Base-by-base conservation (phyloP, 768 basidiomycete genomes). In the Cytidiella melzeri region DNA sequence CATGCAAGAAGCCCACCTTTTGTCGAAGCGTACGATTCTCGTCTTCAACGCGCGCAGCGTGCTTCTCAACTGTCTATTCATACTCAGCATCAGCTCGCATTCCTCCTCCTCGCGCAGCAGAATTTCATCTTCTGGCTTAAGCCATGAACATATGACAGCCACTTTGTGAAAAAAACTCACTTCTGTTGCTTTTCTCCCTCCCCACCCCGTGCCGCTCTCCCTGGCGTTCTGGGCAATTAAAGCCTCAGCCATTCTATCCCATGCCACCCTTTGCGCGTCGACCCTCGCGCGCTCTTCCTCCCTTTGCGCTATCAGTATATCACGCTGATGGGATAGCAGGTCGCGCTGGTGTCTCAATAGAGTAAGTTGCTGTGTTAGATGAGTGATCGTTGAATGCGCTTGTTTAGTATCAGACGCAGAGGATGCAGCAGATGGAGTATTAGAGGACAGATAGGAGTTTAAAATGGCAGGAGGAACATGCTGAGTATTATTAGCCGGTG, bases 191-290 rank as follows among this genome's bases (percentile, higher is more conserved):
- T n/a, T n/a, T n/a, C 43, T 50, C 49, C 23, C 39, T 43, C 1
- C 30, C 30, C 2, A 15, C 15, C 6, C 59, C 55, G 18, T 44
- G 65, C 75, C 50, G 70, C 73, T 42, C 73, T 68, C 44, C 76
- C n/a, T n/a, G n/a, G n/a, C n/a, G n/a, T n/a, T 64, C 34, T 65
- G 76, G 1, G 71, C 61, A 49, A 87, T 70, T 27, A 88, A 68
- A 12, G 83, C 85, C 56, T 87, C 86, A 2, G 83, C 76, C 55
- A 75, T 79, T 48, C 86, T 69, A 7, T 73, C 74, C 81, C 84
- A 88, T 1, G 74, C 69, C 11, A 76, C 76, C 56, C 73, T 73
- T 61, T 88, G 83, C 1, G 75, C 71, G 27, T 76, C 66, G 80
- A 80, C 84, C 37, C 75, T 68, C 9, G 69, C 68, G n/a, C 74